Conservation (phyloP, 2,329 filamentous ascomycete species). For the Paraphaeosphaeria sporulosa region DNA sequence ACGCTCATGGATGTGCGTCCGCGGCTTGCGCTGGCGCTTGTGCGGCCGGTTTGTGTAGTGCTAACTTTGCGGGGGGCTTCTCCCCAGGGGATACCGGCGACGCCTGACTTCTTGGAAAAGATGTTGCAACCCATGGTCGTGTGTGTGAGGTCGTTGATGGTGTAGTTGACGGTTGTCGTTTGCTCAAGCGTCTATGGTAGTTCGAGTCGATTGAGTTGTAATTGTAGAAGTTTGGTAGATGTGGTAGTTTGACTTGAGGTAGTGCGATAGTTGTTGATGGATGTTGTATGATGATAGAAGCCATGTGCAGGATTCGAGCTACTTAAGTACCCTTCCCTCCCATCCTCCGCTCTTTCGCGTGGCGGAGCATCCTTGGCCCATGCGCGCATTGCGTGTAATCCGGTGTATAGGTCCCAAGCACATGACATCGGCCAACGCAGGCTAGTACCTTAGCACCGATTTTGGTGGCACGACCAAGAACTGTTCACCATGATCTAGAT, state of each 20-base stretch:
- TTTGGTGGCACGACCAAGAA: background rate
- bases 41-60: slow-evolving; percentile 5
- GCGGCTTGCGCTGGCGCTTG: slow-evolving; percentile 11
- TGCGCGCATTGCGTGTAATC: background rate
- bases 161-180: background rate
- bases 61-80: slow-evolving; percentile 13
- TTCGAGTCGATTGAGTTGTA: background rate
- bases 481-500: background rate
- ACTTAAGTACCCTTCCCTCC: slow-evolving; percentile 3
- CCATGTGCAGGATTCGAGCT: background rate
- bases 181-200: background rate
- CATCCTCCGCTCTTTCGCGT: background rate
- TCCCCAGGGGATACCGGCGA: slow-evolving; percentile 13
- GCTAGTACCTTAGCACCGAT: slow-evolving; percentile 6
- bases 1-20: slow-evolving; percentile 8
- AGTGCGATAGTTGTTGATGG: background rate
- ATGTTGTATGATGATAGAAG: background rate
- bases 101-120: slow-evolving; percentile 12
- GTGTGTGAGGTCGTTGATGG: background rate
- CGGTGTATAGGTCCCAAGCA: slow-evolving; percentile 10
- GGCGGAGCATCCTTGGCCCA: background rate
- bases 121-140: slow-evolving; percentile 14
- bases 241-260: background rate
- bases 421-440: slow-evolving; percentile 13
- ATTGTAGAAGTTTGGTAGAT: background rate